Evolutionary conservation across 148 eudicot species (phyloP).

Genomic region (Amaranthus cruentus): DNA sequence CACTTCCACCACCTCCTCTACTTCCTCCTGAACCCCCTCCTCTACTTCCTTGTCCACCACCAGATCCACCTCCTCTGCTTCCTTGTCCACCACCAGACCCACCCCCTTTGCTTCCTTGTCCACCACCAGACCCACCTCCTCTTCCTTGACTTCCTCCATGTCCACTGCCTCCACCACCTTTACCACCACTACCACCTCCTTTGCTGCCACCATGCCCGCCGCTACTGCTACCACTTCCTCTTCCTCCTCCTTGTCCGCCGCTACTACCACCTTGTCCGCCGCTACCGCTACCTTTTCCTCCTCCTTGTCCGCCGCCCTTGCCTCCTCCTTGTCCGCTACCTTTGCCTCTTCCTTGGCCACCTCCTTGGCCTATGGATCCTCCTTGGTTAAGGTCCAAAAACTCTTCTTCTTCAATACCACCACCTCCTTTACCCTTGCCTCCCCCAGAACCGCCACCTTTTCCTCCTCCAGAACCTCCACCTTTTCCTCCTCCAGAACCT

Average conservation of each 20-base stretch:
- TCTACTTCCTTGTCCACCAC: neutral
- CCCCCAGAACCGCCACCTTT: neutral
- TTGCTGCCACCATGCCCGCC: neutral
- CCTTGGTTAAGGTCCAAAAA: neutral
- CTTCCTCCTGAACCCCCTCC: neutral
- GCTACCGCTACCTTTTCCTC: neutral
- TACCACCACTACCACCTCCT: neutral
- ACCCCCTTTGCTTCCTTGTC: neutral
- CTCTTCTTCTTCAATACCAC: neutral
- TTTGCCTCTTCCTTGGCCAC: neutral
- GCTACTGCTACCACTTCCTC: neutral
- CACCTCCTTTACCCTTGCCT: neutral
- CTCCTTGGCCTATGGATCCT: neutral
- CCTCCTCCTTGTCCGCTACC: neutral
- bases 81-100: neutral
- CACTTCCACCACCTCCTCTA: neutral
- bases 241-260: conserved; percentile 11
- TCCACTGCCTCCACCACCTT: conserved; percentile 1
- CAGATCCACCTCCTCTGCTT: neutral
- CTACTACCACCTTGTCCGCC: conserved; percentile 6
- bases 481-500: neutral
- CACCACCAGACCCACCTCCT: neutral
- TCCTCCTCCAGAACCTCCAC: neutral
- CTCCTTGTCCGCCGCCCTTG: neutral
- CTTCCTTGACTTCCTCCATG: neutral